These are phyloP conservation scores for Colletotrichum sp. DNA, from an alignment of 2,329 filamentous ascomycete genomes.

Conservation along the genomic window DNA sequence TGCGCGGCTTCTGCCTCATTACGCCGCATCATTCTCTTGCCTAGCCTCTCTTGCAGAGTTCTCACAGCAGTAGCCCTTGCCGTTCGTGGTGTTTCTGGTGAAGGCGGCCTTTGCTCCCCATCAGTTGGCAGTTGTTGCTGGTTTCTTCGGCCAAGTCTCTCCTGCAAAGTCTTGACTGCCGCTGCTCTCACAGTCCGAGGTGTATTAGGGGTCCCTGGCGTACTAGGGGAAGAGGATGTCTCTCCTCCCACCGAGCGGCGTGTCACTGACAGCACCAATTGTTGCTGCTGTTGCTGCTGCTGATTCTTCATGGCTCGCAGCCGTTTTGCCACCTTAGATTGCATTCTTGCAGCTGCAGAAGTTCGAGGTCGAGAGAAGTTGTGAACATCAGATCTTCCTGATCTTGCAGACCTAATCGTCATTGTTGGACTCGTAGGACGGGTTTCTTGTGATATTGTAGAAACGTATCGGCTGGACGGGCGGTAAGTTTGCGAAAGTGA, in stretches of 20 bases:
- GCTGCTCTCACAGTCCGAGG: background rate
- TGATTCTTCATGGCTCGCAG: background rate
- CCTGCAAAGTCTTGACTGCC: background rate
- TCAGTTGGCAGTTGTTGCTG: background rate
- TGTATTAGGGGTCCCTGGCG: background rate
- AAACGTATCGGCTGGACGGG: background rate
- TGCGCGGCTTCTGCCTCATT: background rate
- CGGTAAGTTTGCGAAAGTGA: background rate
- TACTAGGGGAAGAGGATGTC: background rate
- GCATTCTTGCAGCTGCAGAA: constrained; percentile 14
- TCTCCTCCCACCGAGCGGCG: background rate
- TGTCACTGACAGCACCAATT: background rate
- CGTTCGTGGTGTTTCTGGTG: background rate
- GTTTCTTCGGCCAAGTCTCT: background rate
- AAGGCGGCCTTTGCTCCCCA: background rate
- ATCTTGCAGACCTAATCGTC: background rate
- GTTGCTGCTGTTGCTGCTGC: background rate
- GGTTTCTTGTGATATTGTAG: background rate
- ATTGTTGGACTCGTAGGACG: background rate
- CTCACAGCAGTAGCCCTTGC: background rate
- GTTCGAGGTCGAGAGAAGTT: constrained; percentile 15
- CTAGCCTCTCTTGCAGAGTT: background rate
- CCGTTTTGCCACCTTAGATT: background rate
- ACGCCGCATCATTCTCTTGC: constrained; percentile 4
- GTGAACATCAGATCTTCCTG: background rate